Conservation (phyloP, 129 eudicot genomes). For the Lonicera japonica region DNA sequence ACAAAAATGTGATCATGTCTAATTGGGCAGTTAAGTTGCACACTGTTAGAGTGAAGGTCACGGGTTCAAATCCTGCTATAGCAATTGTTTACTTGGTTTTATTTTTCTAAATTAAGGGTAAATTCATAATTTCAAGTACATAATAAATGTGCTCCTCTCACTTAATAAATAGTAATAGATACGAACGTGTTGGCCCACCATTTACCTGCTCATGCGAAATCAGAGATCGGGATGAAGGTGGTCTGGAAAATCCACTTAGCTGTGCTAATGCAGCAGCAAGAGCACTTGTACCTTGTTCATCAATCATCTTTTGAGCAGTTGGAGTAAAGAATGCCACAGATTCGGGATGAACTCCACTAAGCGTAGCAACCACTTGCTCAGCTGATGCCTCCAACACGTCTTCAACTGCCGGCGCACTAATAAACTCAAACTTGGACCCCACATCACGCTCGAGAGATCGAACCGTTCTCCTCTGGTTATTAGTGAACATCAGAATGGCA, state of each 20-base stretch:
- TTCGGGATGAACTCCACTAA: conserved; percentile 80
- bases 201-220: conserved; percentile 86
- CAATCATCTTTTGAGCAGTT: conserved; percentile 75
- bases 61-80: too few species aligned
- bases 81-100: too few species aligned
- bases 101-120: too few species aligned
- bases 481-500: conserved; percentile 77
- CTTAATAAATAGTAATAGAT: too few species aligned
- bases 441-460: conserved; percentile 83
- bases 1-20: too few species aligned
- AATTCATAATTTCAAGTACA: too few species aligned
- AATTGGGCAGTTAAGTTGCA: too few species aligned
- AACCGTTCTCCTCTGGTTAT: conserved; percentile 76
- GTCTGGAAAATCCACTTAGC: conserved; percentile 82
- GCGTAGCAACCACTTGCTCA: conserved; percentile 86
- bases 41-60: too few species aligned
- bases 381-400: conserved; percentile 88
- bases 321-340: conserved; percentile 80
- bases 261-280: conserved; percentile 98
- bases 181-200: too few species aligned
- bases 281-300: conserved; percentile 70
- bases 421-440: conserved; percentile 76
- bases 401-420: conserved; percentile 68
- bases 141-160: too few species aligned
- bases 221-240: conserved; percentile 93